Base-by-base conservation (phyloP, 2,329 filamentous ascomycete genomes). In the Simplicillium aogashimaense region DNA sequence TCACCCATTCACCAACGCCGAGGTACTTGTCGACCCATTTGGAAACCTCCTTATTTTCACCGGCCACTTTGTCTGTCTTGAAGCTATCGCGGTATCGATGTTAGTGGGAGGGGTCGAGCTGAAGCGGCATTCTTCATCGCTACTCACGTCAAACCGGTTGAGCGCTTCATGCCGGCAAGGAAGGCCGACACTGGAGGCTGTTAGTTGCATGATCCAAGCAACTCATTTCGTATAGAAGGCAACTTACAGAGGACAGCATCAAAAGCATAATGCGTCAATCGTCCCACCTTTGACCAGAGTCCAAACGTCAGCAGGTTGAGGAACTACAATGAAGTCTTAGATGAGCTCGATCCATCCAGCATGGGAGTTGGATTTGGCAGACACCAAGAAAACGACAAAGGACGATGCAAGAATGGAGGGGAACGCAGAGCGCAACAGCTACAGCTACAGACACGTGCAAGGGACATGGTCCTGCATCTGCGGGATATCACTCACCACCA, bases 161-260 rank as follows among this genome's bases (percentile, higher is more conserved):
- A 95, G 53, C 92, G 87, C 70, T 94, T 94, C 72, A 98, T 89
- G 56, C 92, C 92, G 31, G 92, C 92, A 50, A 98, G 81, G 62
- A 97, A 90, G 47, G 92, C 86, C 55, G 92, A 98, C 63, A 98
- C 86, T 94, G 44, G 17, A 9, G 3, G n/a, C 1, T 36, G 16
- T 39, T 45, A 43, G 13, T 15, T 41, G 32, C 31, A 17, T 17
- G 7, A 13, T 11, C 9, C 7, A 9, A 10, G 37, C 55, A 43
- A 57, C 53, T 37, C 6, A 31, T 32, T 5, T 5, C 13, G 6
- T 7, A 32, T 43, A 42, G 36, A 36, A 36, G 32, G 34, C 17
- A 34, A 72, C 83, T 54, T 77, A 92, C 86, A 71, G 54, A 97
- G 78, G 52, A 97, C 87, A 48, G 90, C 90, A 67, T 97, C 90